These are phyloP conservation scores for Microglena sp. DNA, from an alignment of 139 green algal genomes.

Conservation along the genomic window DNA sequence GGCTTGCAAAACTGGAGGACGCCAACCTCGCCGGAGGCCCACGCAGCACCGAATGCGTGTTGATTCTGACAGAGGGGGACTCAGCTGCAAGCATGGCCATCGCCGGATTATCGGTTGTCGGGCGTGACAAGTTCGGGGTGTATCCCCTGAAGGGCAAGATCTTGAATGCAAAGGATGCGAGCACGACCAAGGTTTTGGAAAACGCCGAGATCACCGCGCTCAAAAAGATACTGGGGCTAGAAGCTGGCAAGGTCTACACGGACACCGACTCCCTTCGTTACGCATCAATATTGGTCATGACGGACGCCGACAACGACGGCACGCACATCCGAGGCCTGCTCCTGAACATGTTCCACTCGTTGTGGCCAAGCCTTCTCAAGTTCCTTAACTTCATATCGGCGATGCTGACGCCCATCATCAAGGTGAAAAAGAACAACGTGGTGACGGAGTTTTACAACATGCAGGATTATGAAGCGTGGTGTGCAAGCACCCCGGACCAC, in stretches of 20 bases:
- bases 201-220: constrained; percentile 53
- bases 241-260: constrained; percentile 30
- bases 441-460: neutral
- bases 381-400: constrained; percentile 8
- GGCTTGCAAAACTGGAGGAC: constrained; percentile 57
- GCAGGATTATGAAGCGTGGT: neutral
- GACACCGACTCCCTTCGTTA: constrained; percentile 9
- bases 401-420: constrained; percentile 24
- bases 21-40: constrained; percentile 45
- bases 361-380: constrained; percentile 14
- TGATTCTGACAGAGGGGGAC: constrained; percentile 62
- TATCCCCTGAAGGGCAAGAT: constrained; percentile 54
- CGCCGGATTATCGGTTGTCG: constrained; percentile 41
- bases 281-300: constrained; percentile 13
- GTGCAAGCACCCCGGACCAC: neutral
- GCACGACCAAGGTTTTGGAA: constrained; percentile 34
- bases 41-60: constrained; percentile 38
- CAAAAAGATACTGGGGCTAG: constrained; percentile 56
- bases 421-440: neutral
- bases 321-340: constrained; percentile 22
- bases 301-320: constrained; percentile 15
- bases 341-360: constrained; percentile 16
- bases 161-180: constrained; percentile 49
- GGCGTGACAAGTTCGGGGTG: constrained; percentile 46
- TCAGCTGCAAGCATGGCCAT: constrained; percentile 52